Percentiles rank a stretch among this genome's conserved stretches.
Conservation (phyloP, 257 asterid species). For the Solanum tacnaense region DNA sequence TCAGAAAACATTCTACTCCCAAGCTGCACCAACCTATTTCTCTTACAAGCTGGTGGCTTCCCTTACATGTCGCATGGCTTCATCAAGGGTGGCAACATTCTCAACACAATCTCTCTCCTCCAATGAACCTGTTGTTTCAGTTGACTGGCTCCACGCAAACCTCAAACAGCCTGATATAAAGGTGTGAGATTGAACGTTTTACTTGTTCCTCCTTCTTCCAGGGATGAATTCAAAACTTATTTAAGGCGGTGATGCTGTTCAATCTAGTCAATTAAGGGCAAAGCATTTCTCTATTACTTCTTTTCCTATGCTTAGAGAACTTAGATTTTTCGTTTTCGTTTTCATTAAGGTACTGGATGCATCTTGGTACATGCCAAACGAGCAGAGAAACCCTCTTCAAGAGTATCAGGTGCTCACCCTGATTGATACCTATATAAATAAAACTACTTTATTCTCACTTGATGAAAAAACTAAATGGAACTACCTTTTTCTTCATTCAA, state of each 20-base stretch:
- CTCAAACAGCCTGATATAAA: slow-evolving; percentile 70
- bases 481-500: background rate
- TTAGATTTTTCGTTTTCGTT: background rate
- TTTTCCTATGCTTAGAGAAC: background rate
- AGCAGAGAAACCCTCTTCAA: slow-evolving; percentile 93
- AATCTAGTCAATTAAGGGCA: background rate
- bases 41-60: slow-evolving; percentile 17
- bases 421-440: background rate
- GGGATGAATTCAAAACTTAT: background rate
- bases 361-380: slow-evolving; percentile 99
- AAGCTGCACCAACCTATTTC: slow-evolving; percentile 24
- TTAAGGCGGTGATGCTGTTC: background rate
- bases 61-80: slow-evolving; percentile 35
- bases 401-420: slow-evolving; percentile 71
- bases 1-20: slow-evolving; percentile 16
- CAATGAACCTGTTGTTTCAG: slow-evolving; percentile 82
- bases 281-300: background rate
- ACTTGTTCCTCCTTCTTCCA: background rate
- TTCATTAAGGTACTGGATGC: slow-evolving; percentile 80
- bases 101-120: slow-evolving; percentile 36
- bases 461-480: background rate
- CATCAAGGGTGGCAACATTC: slow-evolving; percentile 45
- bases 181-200: slow-evolving; percentile 25
- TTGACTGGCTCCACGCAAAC: slow-evolving; percentile 89
- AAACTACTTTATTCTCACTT: background rate